These are phyloP conservation scores for Cladophialophora carrionii DNA, from an alignment of 2,329 filamentous ascomycete species.

Conservation along the genomic window DNA sequence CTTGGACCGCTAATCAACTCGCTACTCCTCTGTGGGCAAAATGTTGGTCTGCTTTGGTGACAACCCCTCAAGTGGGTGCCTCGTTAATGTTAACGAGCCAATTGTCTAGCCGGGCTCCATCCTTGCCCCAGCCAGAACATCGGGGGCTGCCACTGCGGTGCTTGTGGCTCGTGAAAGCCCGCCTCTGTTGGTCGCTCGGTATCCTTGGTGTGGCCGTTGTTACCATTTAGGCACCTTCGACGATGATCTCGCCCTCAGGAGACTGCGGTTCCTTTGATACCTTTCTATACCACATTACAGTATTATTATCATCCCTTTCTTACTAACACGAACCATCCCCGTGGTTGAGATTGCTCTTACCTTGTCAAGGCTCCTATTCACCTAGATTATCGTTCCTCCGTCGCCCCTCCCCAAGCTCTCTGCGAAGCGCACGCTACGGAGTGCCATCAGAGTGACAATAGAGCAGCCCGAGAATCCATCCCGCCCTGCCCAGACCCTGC, in stretches of 20 bases:
- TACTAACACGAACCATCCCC: slow-evolving; percentile 11
- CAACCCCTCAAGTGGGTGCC: not conserved
- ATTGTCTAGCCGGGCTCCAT: not conserved
- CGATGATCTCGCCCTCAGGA: slow-evolving; percentile 11
- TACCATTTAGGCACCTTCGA: slow-evolving; percentile 11
- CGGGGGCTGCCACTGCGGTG: not conserved
- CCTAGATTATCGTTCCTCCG: not conserved
- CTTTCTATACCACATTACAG: not conserved
- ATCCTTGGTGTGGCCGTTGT: slow-evolving; percentile 13
- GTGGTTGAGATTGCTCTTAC: slow-evolving; percentile 2
- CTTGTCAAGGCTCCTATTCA: slow-evolving; percentile 5
- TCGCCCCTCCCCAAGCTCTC: not conserved
- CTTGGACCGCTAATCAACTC: too few relatives aligned
- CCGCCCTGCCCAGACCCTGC: not conserved
- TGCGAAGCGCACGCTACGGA: not conserved
- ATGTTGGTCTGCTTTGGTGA: not conserved
- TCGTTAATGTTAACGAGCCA: not conserved
- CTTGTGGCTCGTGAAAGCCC: slow-evolving; percentile 19
- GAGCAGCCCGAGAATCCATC: not conserved
- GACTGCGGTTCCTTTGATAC: slow-evolving; percentile 4
- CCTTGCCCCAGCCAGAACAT: not conserved
- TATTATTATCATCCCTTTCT: slow-evolving; percentile 12
- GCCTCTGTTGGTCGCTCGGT: slow-evolving; percentile 5
- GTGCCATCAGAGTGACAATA: not conserved
- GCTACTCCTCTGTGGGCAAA: not conserved